Base-by-base conservation (phyloP, 1,139 yeast genomes). In the Hansenula sp. region DNA sequence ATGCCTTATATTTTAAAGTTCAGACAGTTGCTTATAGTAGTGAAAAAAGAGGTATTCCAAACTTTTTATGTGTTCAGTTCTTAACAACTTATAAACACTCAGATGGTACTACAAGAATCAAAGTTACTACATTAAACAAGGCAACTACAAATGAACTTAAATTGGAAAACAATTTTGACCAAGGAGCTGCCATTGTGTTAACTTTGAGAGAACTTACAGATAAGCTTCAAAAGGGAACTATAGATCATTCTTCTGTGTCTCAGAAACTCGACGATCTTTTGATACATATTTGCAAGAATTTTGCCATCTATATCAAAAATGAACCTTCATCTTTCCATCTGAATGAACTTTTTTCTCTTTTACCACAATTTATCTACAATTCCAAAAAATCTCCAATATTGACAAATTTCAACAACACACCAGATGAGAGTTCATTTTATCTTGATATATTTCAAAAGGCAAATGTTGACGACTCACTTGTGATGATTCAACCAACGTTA, bases 351-450 rank as follows among this genome's bases (percentile, higher is more conserved):
- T 85, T 80, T 60, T 75, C 85, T 18, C 67, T 83, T 58, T 69
- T 77, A 49, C 85, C 85, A 22, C 82, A 77, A 56, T 78, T 79
- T 53, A 73, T 78, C 47, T 80, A 78, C 56, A 78, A 79, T 60
- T 69, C 79, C 59, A 69, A 82, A 61, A 73, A 82, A 61, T 77
- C 84, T 2, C 84, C 78, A 58, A 77, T 80, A 56, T 69, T 79
- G 53, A 82, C 77, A 53, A 82, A 77, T 31, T 79, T 78, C 65
- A 80, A 80, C 58, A 77, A 77, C 55, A 79, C 86, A 6, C 86
- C 86, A 1, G 87, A 80, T 63, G 86, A 80, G 61, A 77, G 83
- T 36, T 82, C 82, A 17, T 79, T 75, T 57, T 79, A 79, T 60
- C 73, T 81, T 51, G 81, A 78, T 52, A 73, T 77, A n/a, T 69